A percentile compares a stretch with the other conserved stretches of the same genome.
phyloP scores from a whole-genome alignment of 106 monocot species.

The Allium fistulosum region DNA sequence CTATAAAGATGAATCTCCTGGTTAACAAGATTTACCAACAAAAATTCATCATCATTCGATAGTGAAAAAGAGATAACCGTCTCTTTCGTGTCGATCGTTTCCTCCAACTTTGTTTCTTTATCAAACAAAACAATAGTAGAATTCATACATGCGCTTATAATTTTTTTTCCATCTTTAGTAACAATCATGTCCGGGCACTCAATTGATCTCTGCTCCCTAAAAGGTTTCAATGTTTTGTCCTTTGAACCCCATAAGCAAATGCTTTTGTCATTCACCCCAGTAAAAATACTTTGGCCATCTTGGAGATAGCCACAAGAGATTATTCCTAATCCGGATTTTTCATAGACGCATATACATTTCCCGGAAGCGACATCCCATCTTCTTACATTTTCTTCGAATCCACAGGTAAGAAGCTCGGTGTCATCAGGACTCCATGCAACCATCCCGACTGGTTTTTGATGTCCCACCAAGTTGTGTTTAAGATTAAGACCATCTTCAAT shows the following conservation, averaged over 20 bases:
- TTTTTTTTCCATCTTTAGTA: constrained; percentile 40
- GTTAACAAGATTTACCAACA: constrained; percentile 67
- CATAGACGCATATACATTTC: constrained; percentile 49
- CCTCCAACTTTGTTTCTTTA: constrained; percentile 49
- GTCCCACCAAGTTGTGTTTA: constrained; percentile 71
- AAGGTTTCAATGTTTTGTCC: constrained; percentile 50
- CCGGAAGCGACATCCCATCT: constrained; percentile 70
- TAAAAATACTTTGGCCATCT: constrained; percentile 45
- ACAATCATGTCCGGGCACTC: constrained; percentile 67
- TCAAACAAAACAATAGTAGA: constrained; percentile 49
- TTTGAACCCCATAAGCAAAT: constrained; percentile 65
- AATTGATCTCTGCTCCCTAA: constrained; percentile 48
- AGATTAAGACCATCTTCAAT: constrained; percentile 19
- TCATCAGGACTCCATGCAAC: constrained; percentile 89
- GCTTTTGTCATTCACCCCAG: constrained; percentile 43
- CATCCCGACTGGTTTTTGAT: constrained; percentile 68
- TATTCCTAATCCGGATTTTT: constrained; percentile 39
- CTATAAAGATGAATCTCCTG: constrained; percentile 87
- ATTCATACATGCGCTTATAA: constrained; percentile 56
- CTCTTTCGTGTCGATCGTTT: constrained; percentile 53
- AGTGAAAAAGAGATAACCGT: constrained; percentile 74
- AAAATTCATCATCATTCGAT: constrained; percentile 59
- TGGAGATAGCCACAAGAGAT: constrained; percentile 86
- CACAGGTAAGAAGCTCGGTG: constrained; percentile 76
- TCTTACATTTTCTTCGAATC: constrained; percentile 61